Percentiles rank a stretch among this genome's conserved stretches.
phyloP scores from a whole-genome alignment of 257 asterid species.

The Thymus mandschuricus region DNA sequence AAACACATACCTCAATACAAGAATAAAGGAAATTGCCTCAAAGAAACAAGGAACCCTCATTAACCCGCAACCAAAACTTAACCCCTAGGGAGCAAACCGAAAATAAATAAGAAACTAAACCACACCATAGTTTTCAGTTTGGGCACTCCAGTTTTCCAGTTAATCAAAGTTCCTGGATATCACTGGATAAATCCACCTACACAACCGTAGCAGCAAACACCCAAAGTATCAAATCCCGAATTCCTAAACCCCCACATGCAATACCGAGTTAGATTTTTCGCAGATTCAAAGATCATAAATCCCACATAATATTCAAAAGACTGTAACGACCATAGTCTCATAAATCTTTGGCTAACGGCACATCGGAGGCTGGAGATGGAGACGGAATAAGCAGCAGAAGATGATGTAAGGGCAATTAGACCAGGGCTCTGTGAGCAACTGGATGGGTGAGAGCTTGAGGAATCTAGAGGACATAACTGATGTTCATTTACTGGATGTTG shows the following conservation, averaged over 20 bases:
- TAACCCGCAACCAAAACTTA: not conserved
- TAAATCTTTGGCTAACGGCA: not conserved
- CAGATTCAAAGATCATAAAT: not conserved
- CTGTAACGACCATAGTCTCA: not conserved
- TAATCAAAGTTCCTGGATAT: not conserved
- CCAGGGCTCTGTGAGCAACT: not conserved
- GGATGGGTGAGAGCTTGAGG: not conserved
- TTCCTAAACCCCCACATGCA: not conserved
- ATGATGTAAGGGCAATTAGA: not conserved
- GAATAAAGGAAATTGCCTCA: not conserved
- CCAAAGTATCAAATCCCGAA: not conserved
- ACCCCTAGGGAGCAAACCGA: not conserved
- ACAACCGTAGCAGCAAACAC: not conserved
- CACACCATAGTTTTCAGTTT: not conserved
- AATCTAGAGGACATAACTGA: not conserved
- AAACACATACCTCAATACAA: not conserved
- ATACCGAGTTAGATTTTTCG: not conserved
- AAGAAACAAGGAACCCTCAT: conserved; percentile 2
- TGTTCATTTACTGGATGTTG: not conserved
- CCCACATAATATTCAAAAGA: not conserved
- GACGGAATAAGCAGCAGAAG: not conserved
- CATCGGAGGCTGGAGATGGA: not conserved
- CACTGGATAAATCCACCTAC: not conserved
- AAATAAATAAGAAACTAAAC: not conserved
- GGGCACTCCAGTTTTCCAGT: not conserved